A percentile compares a stretch with the other conserved stretches of the same genome.
Conservation (phyloP, 148 eudicot genomes). For the Salicornia ramosissima region DNA sequence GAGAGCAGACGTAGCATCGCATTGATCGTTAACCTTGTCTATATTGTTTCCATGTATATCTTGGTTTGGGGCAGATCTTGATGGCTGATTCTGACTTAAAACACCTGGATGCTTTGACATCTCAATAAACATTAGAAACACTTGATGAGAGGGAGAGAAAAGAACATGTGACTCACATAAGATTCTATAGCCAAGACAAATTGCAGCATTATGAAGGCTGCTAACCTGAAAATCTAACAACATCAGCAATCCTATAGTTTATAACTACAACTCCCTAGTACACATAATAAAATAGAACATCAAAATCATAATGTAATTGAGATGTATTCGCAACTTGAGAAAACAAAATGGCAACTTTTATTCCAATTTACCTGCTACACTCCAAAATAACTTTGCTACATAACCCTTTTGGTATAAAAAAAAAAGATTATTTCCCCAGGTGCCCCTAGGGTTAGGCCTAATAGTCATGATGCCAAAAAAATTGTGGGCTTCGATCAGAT, state of each 20-base stretch:
- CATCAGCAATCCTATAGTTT: neutral
- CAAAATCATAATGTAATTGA: neutral
- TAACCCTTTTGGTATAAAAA: too few relatives aligned
- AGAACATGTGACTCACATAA: neutral
- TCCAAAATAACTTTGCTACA: too few relatives aligned
- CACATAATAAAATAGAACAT: neutral
- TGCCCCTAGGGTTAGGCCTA: too few relatives aligned
- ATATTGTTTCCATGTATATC: conserved; percentile 22
- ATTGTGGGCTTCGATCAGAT: too few relatives aligned
- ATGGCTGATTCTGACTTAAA: conserved; percentile 16
- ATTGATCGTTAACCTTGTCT: conserved; percentile 16
- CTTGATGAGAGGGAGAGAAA: neutral
- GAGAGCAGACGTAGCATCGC: conserved; percentile 25
- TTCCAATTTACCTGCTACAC: neutral
- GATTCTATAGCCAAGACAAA: neutral
- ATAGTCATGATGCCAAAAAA: too few relatives aligned
- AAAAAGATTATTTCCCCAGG: too few relatives aligned
- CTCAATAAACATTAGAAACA: conserved; percentile 21
- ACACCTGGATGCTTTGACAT: conserved; percentile 27
- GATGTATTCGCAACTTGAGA: neutral
- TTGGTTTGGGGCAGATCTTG: conserved; percentile 25
- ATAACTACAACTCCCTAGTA: neutral
- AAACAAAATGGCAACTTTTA: neutral
- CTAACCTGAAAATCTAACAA: neutral
- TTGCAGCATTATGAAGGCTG: neutral